Evolutionary conservation across 2,329 filamentous ascomycete genomes (phyloP).

Genomic region (Mariannaea elegans): DNA sequence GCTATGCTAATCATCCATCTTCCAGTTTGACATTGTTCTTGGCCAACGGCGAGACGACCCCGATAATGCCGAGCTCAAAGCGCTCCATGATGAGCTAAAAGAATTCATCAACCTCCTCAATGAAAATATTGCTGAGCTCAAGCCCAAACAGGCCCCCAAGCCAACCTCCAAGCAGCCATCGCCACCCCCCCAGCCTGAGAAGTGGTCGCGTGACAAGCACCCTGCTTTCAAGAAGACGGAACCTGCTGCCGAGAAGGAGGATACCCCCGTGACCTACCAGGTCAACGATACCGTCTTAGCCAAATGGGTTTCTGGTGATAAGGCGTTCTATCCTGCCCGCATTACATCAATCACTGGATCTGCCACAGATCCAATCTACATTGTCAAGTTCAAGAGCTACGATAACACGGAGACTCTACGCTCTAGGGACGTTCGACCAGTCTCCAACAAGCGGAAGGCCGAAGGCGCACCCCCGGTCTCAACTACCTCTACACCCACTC

Average conservation of each 20-base stretch:
- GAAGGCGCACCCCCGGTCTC: slow-evolving; percentile 71
- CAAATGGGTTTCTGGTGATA: slow-evolving; percentile 90
- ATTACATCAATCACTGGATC: slow-evolving; percentile 96
- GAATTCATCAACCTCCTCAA: slow-evolving; percentile 82
- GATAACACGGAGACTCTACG: slow-evolving; percentile 83
- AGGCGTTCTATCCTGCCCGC: slow-evolving; percentile 87
- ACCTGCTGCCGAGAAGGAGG: slow-evolving; percentile 60
- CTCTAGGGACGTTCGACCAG: slow-evolving; percentile 83
- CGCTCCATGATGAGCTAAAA: slow-evolving; percentile 82
- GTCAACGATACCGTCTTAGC: slow-evolving; percentile 92
- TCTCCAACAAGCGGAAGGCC: slow-evolving; percentile 85
- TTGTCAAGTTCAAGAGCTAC: slow-evolving; percentile 95
- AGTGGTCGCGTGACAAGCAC: slow-evolving; percentile 84
- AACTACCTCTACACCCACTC: slow-evolving; percentile 50
- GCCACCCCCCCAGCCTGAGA: slow-evolving; percentile 68
- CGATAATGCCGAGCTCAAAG: slow-evolving; percentile 79
- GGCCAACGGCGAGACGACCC: slow-evolving; percentile 82
- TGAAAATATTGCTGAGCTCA: slow-evolving; percentile 82
- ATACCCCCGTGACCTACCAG: slow-evolving; percentile 68
- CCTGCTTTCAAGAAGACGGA: slow-evolving; percentile 73
- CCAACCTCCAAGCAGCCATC: slow-evolving; percentile 55
- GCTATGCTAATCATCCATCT: slow-evolving; percentile 28
- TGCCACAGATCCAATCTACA: slow-evolving; percentile 88
- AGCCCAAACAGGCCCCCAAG: slow-evolving; percentile 59
- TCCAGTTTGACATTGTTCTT: slow-evolving; percentile 79